A percentile compares a stretch with the other conserved stretches of the same genome.
Evolutionary conservation across 257 asterid genomes (phyloP).

Genomic region (Solanum sejunctum): DNA sequence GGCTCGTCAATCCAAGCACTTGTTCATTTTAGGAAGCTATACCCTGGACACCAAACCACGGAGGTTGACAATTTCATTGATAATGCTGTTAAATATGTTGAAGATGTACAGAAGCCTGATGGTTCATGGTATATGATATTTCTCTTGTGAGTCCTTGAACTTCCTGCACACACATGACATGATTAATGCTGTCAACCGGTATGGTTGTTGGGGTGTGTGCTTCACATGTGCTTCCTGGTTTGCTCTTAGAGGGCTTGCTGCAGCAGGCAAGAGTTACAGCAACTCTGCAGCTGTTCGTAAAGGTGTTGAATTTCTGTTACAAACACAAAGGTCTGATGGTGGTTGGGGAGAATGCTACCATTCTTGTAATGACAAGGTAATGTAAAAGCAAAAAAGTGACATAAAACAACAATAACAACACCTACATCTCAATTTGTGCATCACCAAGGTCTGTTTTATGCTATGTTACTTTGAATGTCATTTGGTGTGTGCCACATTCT

Average conservation of each 20-base stretch:
- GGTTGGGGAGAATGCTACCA: conserved; percentile 95
- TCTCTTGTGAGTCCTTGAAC: background rate
- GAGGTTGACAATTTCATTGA: conserved; percentile 31
- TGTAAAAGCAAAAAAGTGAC: background rate
- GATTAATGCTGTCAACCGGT: conserved; percentile 16
- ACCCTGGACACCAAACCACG: conserved; percentile 47
- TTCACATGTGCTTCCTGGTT: conserved; percentile 74
- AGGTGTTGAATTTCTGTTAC: conserved; percentile 43
- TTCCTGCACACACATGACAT: background rate
- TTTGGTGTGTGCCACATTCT: background rate
- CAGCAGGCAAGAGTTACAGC: conserved; percentile 40
- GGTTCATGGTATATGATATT: conserved; percentile 57
- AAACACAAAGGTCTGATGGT: conserved; percentile 51
- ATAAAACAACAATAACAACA: background rate
- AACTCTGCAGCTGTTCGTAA: conserved; percentile 36
- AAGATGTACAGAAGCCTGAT: conserved; percentile 44
- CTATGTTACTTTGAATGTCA: background rate
- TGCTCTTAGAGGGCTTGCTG: conserved; percentile 60
- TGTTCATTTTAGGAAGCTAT: conserved; percentile 32
- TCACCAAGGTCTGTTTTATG: background rate
- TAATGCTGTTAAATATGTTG: conserved; percentile 39
- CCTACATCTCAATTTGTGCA: background rate
- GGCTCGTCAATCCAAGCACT: conserved; percentile 65
- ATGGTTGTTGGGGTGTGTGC: conserved; percentile 77
- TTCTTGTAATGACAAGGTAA: conserved; percentile 64